Conservation (phyloP, 176 grass and related monocot species). For the Raddia distichophylla region DNA sequence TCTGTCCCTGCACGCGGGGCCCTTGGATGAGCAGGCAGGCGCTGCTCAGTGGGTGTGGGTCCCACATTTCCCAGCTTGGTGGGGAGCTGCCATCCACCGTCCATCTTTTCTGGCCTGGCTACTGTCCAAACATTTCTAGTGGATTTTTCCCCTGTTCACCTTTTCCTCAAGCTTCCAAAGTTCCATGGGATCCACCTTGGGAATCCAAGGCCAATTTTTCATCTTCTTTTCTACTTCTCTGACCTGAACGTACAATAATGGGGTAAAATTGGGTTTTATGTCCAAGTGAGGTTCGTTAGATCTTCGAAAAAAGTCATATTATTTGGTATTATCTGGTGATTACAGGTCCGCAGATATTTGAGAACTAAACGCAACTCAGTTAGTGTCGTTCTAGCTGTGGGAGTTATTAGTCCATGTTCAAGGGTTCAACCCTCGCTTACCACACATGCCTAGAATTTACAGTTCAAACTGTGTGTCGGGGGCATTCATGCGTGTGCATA, state of each 20-base stretch:
- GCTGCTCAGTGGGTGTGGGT: background rate
- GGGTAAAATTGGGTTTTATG: background rate
- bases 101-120: slow-evolving; percentile 14
- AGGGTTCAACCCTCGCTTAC: no score
- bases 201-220: slow-evolving; percentile 40
- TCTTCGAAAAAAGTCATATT: background rate
- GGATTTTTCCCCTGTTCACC: background rate
- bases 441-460: no score
- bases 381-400: no score
- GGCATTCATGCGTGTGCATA: no score
- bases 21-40: background rate
- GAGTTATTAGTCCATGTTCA: no score
- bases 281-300: background rate
- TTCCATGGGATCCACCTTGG: slow-evolving; percentile 27
- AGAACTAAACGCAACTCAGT: no score
- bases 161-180: slow-evolving; percentile 11
- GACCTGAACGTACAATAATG: no score
- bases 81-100: slow-evolving; percentile 22
- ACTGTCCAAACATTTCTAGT: slow-evolving; percentile 3
- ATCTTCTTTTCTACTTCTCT: background rate
- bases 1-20: background rate
- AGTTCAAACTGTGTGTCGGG: no score
- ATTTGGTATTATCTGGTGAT: background rate
- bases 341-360: background rate
- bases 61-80: background rate